A percentile compares a stretch with the other conserved stretches of the same genome.
These are phyloP conservation scores for Linnemannia schmuckeri DNA, from an alignment of 192 early-diverging fungal species.

Conservation along the genomic window DNA sequence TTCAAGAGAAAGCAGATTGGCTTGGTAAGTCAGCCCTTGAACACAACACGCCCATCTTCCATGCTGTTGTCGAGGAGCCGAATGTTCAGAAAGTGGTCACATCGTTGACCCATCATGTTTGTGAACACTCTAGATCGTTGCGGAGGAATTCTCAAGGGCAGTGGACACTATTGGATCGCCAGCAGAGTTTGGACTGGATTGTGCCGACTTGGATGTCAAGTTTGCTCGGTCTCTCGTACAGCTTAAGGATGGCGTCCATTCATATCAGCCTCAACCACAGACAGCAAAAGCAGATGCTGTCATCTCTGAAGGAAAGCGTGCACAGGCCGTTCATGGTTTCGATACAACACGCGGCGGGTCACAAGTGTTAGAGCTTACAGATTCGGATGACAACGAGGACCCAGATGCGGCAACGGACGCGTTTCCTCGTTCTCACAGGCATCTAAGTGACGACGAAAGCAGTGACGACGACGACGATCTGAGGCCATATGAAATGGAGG, in stretches of 20 bases:
- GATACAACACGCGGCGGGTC: not conserved
- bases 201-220: conserved; percentile 11
- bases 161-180: conserved; percentile 22
- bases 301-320: not conserved
- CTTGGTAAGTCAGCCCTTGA: conserved; percentile 5
- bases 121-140: conserved; percentile 21
- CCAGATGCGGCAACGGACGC: conserved; percentile 18
- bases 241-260: conserved; percentile 22
- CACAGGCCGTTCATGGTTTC: not conserved
- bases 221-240: conserved; percentile 33
- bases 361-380: not conserved
- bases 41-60: not conserved
- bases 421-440: not conserved
- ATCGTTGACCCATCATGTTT: not conserved
- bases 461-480: conserved; percentile 31
- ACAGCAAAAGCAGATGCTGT: not conserved
- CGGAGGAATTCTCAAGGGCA: conserved; percentile 38
- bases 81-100: too few relatives aligned
- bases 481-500: conserved; percentile 43
- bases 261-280: conserved; percentile 10
- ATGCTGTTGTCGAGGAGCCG: not conserved
- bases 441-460: not conserved
- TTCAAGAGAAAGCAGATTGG: conserved; percentile 31
- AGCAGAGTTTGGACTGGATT: conserved; percentile 40
- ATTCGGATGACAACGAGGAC: conserved; percentile 42